Evolutionary conservation across 2,329 filamentous ascomycete species (phyloP).

Genomic region (Fusarium succisae): DNA sequence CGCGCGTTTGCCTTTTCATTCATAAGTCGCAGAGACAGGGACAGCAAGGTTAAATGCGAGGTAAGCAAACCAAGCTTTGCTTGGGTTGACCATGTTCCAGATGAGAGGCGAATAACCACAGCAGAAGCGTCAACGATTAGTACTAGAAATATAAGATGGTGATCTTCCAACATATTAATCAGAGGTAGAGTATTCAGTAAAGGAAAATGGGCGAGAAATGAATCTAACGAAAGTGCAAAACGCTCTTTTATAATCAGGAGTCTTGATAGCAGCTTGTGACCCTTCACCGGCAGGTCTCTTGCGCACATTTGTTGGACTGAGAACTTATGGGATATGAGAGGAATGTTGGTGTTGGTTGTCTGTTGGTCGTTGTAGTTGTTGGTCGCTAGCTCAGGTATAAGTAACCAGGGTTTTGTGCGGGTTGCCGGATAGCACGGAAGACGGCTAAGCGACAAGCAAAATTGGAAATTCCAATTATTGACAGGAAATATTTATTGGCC

Average conservation of each 20-base stretch:
- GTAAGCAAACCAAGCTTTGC: background rate
- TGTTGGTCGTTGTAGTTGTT: background rate
- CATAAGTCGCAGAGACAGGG: background rate
- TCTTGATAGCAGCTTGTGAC: background rate
- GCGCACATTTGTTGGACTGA: too few relatives aligned
- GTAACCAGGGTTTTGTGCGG: background rate
- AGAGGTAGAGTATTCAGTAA: background rate
- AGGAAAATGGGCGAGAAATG: background rate
- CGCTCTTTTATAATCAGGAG: background rate
- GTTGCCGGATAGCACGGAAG: background rate
- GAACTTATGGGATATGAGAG: background rate
- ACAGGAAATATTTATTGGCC: fast-evolving
- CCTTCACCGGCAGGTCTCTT: too few relatives aligned
- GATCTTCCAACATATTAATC: background rate
- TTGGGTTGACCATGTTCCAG: background rate
- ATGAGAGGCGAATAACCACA: background rate
- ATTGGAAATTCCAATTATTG: background rate
- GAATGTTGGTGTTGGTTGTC: background rate
- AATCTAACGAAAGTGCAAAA: background rate
- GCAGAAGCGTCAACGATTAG: fast-evolving
- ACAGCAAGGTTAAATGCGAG: background rate
- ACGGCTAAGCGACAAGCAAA: background rate
- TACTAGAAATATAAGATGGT: background rate
- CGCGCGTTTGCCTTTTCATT: background rate
- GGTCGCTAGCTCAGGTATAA: background rate